Evolutionary conservation across 371 early-diverging fungal species (phyloP), one percentile per base, ranked within the genome.

Genomic region (Mortierella polycephala): DNA sequence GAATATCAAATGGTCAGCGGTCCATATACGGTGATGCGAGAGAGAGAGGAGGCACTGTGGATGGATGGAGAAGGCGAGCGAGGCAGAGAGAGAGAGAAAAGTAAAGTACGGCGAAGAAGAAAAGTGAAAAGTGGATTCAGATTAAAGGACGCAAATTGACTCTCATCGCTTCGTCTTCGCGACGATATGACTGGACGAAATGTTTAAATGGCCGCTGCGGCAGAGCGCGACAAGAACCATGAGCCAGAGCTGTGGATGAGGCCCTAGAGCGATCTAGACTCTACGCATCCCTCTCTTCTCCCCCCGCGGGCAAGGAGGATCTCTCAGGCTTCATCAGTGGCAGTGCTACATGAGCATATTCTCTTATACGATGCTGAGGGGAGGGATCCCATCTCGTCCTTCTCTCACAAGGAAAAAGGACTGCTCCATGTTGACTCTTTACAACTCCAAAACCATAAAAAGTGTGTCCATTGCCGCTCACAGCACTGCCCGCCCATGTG

Each of bases 221-320:
- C 58, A 50, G 42, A 57, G 44, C 30, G 30, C 6, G 46, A 41
- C 42, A 40, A 57, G 40, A 6, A 5, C 11, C 21, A 41, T 5
- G 57, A 39, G 39, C 64, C 44, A 56, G 64, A 57, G 56, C 65
- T 30, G 30, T 4, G 30, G 65, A 50, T 57, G 58, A 57, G 57
- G 65, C 50, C 65, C 58, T 44, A 18, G 44, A 49, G n/a, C 7
- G 20, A 46, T 13, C 12, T 9, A 18, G 20, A 46, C 20, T 46
- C 18, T 20, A 20, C 18, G 41, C 1, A 57, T 57, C 42, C 57
- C 18, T 57, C 16, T 12, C 21, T 13, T 18, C 2, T 52, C 20
- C 53, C 53, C 18, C 20, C 21, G 53, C n/a, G 53, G n/a, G 20
- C 2, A 52, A 52, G 14, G 4, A 5, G 30, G 30, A 30, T 30